phyloP scores from a whole-genome alignment of 768 basidiomycete species.

The Russula brevipes region DNA sequence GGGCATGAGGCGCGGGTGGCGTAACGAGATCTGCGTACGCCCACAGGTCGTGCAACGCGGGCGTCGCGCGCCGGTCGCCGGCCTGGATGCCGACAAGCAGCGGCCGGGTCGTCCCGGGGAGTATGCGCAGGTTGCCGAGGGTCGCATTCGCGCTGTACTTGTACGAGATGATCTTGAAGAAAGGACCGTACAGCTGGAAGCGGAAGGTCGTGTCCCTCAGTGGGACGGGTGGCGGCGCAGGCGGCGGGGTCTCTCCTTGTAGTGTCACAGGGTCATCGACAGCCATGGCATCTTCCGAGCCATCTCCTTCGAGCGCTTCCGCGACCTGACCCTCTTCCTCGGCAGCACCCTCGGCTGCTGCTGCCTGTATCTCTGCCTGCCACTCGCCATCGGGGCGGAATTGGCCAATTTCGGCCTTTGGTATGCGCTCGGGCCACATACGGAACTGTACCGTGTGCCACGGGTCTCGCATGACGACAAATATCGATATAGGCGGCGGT shows the following conservation, averaged over 20 bases:
- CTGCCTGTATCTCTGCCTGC: constrained; percentile 20
- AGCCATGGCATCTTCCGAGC: constrained; percentile 13
- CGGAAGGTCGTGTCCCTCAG: constrained; percentile 23
- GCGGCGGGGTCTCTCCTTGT: background rate
- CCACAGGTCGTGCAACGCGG: constrained; percentile 19
- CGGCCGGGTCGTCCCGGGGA: constrained; percentile 17
- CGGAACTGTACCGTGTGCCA: constrained; percentile 22
- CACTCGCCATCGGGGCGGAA: constrained; percentile 16
- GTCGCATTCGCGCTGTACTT: constrained; percentile 13
- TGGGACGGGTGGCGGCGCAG: constrained; percentile 1
- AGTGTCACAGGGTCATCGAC: background rate
- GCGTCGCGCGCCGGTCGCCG: constrained; percentile 14
- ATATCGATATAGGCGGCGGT: constrained; percentile 20
- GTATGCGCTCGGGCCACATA: constrained; percentile 22
- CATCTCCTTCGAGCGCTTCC: background rate
- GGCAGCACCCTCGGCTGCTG: background rate
- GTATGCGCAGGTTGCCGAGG: constrained; percentile 14
- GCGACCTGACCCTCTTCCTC: constrained; percentile 16
- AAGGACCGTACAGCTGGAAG: constrained; percentile 22
- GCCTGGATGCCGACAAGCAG: constrained; percentile 17
- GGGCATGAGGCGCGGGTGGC: constrained; percentile 10
- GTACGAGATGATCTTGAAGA: constrained; percentile 23
- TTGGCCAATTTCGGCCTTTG: constrained; percentile 12
- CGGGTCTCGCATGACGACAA: constrained; percentile 19
- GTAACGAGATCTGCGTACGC: constrained; percentile 19